phyloP scores from a whole-genome alignment of 2,329 filamentous ascomycete species.

The Fusarium nodosum region DNA sequence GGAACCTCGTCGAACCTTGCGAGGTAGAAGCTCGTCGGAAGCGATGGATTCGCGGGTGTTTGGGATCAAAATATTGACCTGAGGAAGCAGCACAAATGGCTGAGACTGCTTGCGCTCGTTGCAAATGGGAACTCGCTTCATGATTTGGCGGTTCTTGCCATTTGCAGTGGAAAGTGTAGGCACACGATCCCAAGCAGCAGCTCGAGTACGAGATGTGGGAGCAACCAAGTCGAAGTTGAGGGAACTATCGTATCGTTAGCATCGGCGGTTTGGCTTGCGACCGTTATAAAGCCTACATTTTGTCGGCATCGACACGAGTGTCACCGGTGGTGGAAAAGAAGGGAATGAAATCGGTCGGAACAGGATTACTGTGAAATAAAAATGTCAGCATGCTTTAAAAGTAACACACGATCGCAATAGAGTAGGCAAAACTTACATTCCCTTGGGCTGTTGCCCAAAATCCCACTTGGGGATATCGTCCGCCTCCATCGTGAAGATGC shows the following conservation, averaged over 20 bases:
- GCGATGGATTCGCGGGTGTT: slow-evolving; percentile 17
- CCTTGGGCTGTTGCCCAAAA: slow-evolving; percentile 40
- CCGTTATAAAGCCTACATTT: slow-evolving; percentile 35
- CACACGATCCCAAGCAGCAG: slow-evolving; percentile 53
- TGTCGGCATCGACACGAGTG: slow-evolving; percentile 18
- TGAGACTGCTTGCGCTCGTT: slow-evolving; percentile 6
- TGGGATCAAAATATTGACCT: neutral
- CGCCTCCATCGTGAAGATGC: slow-evolving; percentile 48
- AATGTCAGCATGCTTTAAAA: slow-evolving; percentile 33
- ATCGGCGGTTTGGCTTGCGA: neutral
- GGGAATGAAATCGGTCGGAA: slow-evolving; percentile 45
- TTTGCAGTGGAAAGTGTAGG: slow-evolving; percentile 47
- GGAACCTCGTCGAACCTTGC: slow-evolving; percentile 23
- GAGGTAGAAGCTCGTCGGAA: slow-evolving; percentile 22
- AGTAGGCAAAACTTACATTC: slow-evolving; percentile 36
- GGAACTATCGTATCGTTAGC: slow-evolving; percentile 42
- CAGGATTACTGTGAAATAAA: slow-evolving; percentile 38
- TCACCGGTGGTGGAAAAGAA: slow-evolving; percentile 46
- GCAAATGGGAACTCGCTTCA: slow-evolving; percentile 52
- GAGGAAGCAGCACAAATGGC: neutral
- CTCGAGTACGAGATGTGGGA: slow-evolving; percentile 39
- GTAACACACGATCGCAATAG: too few species aligned
- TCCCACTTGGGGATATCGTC: slow-evolving; percentile 45
- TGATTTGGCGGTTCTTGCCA: slow-evolving; percentile 48
- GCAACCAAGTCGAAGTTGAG: slow-evolving; percentile 44